Base-by-base conservation (phyloP, 306 rosid genomes). In the Macrotyloma uniflorum region DNA sequence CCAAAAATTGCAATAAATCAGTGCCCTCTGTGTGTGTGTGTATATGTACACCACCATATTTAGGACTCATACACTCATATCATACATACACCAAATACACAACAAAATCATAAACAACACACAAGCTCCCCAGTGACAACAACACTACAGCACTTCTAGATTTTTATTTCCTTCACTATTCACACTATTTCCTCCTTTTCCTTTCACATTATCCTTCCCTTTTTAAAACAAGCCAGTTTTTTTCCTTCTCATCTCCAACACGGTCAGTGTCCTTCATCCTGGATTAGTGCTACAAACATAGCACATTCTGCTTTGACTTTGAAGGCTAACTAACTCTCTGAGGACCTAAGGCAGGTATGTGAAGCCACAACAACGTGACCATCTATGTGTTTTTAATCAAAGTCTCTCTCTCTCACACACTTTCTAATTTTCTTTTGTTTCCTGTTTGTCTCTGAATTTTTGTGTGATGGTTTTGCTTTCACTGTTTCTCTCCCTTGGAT, bases 401-500 rank as follows among this genome's bases (percentile, higher is more conserved):
- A 5, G 1, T 67, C 33, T 53, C 40, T 76, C 42, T 5, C n/a
- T 47, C 11, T 38, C n/a, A n/a, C n/a, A n/a, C n/a, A n/a, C n/a
- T n/a, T n/a, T 36, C 8, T 38, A 2, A 8, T 38, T 38, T 38
- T 38, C 13, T 38, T 38, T 38, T 38, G 45, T 26, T 22, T 16
- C n/a, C 1, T 12, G 45, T 26, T 28, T 16, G n/a, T 42, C 5
- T 33, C 4, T 40, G 16, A 30, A 53, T 74, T 68, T 73, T 72
- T 83, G 75, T 76, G 67, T 79, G 61, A 62, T 75, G 14, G 5
- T 18, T 49, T 80, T 50, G 76, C 80, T 84, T 81, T 62, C 66
- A 86, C 75, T 79, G 79, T 86, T 86, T 84, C 47, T 22, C 82
- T 79, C 36, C 86, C 91, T 89, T 82, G 89, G 90, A 86, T 90